These are phyloP conservation scores for Hypoxylon fragiforme DNA, from an alignment of 495 filamentous ascomycete genomes.

Conservation along the genomic window DNA sequence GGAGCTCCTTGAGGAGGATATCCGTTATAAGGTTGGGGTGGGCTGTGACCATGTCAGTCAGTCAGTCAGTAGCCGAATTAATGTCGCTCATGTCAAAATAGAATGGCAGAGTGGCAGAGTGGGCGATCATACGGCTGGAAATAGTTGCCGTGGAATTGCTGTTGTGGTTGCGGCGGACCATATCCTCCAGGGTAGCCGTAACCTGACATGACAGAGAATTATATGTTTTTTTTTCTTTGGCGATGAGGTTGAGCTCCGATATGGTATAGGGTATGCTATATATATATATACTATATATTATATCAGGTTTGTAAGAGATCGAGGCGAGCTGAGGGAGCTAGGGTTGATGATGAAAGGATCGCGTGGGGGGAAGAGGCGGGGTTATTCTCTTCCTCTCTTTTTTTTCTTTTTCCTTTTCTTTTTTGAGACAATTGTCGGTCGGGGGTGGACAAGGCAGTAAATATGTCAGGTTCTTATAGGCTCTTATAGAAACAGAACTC, in stretches of 20 bases:
- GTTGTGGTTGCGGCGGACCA: constrained; percentile 46
- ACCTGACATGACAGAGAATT: constrained; percentile 44
- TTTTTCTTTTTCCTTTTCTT: too few species aligned
- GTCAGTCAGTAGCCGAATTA: constrained; percentile 20
- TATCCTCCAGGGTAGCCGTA: constrained; percentile 48
- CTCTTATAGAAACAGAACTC: too few species aligned
- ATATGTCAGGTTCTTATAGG: constrained; percentile 30
- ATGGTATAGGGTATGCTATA: too few species aligned
- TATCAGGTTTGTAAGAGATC: background rate
- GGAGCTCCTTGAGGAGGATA: constrained; percentile 45
- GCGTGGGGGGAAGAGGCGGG: constrained; percentile 17
- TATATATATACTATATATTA: background rate
- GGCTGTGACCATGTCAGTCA: constrained; percentile 31
- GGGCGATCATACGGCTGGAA: constrained; percentile 41
- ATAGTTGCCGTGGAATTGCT: constrained; percentile 46
- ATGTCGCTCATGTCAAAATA: constrained; percentile 2
- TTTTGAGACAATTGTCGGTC: too few species aligned
- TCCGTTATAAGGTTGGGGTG: constrained; percentile 39
- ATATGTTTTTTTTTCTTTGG: constrained; percentile 7
- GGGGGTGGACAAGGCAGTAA: constrained; percentile 15
- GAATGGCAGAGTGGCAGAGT: constrained; percentile 17
- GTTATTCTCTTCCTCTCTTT: background rate
- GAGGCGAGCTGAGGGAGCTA: background rate
- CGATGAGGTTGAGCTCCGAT: constrained; percentile 11
- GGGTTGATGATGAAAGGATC: constrained; percentile 12